Evolutionary conservation across 768 basidiomycete genomes (phyloP).

Genomic region (Pulveroboletus sp.): DNA sequence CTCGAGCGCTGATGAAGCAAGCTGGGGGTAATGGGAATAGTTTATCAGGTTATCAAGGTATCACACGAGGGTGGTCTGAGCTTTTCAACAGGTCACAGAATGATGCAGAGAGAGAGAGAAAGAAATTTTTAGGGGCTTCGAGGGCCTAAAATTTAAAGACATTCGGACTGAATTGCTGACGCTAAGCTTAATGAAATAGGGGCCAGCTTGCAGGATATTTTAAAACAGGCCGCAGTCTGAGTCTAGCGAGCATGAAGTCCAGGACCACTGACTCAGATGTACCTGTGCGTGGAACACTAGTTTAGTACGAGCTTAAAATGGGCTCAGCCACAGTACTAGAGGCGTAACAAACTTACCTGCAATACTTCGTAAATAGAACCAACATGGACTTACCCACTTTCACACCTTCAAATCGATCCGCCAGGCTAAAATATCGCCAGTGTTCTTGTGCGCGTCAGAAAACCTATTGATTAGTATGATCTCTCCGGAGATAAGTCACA

Average conservation of each 20-base stretch:
- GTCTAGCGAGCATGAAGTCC: no score
- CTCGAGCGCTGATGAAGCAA: background rate
- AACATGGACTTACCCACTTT: no score
- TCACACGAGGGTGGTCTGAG: background rate
- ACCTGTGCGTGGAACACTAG: no score
- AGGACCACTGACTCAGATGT: no score
- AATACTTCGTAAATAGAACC: no score
- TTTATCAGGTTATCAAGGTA: background rate
- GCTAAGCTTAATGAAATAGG: background rate
- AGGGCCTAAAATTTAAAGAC: background rate
- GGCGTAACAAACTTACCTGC: background rate
- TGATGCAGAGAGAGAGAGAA: background rate
- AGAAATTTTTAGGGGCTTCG: background rate
- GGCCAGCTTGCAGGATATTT: background rate
- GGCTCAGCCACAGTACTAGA: background rate
- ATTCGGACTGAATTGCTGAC: background rate
- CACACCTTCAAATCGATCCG: no score
- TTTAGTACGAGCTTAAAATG: background rate
- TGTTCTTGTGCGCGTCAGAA: no score
- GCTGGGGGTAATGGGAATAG: no score
- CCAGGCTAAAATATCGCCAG: no score
- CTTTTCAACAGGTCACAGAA: conserved; percentile 1
- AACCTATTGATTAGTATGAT: no score
- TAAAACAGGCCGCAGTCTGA: background rate
- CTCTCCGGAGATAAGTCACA: no score